Conservation (phyloP, 805 yeast genomes). For the Zygoascus flipseniorum region DNA sequence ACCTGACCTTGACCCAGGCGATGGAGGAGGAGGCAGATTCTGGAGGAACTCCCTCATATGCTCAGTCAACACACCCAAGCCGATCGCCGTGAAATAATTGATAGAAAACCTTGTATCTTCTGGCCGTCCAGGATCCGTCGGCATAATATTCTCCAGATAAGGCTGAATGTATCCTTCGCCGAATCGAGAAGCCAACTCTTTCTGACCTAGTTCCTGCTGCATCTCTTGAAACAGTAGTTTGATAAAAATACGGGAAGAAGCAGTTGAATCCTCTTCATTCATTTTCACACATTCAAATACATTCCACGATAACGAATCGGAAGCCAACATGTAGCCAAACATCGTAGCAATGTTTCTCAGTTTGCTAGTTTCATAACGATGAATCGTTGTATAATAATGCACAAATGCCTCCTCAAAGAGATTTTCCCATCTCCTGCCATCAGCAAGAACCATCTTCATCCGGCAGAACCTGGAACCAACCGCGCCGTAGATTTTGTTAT, state of each 20-base stretch:
- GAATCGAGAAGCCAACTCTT: constrained; percentile 40
- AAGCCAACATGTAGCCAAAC: constrained; percentile 76
- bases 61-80: constrained; percentile 76
- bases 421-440: constrained; percentile 42
- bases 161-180: constrained; percentile 45
- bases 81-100: constrained; percentile 89
- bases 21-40: constrained; percentile 18
- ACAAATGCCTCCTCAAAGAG: constrained; percentile 47
- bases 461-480: constrained; percentile 59
- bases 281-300: constrained; percentile 47
- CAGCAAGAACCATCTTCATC: constrained; percentile 23
- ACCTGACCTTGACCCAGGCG: constrained; percentile 14
- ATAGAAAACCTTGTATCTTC: constrained; percentile 55
- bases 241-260: constrained; percentile 69
- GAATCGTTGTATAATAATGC: constrained; percentile 48
- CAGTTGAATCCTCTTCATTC: constrained; percentile 65
- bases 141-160: constrained; percentile 54
- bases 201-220: constrained; percentile 65
- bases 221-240: constrained; percentile 75
- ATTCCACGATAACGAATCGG: constrained; percentile 60
- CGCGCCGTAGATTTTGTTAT: constrained; percentile 76
- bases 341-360: constrained; percentile 72
- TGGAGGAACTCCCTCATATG: constrained; percentile 52
- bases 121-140: constrained; percentile 31
- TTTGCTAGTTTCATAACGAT: constrained; percentile 62